These are phyloP conservation scores for Lachnellula arida DNA, from an alignment of 2,329 filamentous ascomycete species.

Conservation along the genomic window DNA sequence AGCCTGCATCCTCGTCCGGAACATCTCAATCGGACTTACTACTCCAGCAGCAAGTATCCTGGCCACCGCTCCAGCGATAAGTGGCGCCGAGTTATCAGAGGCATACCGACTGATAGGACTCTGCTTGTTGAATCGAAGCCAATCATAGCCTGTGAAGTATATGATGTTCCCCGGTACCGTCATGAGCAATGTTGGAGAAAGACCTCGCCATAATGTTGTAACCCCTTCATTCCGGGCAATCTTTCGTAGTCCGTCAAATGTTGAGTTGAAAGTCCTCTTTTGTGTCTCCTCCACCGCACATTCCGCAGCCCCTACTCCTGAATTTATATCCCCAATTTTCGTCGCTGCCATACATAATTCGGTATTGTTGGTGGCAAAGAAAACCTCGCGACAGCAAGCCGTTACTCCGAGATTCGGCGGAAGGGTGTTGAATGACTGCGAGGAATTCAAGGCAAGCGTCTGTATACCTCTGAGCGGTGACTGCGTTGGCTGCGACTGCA, in stretches of 20 bases:
- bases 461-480: slow-evolving; percentile 47
- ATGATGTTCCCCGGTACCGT: slow-evolving; percentile 93
- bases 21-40: slow-evolving; percentile 90
- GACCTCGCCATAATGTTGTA: slow-evolving; percentile 81
- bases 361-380: slow-evolving; percentile 84
- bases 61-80: slow-evolving; percentile 74
- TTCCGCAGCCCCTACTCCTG: slow-evolving; percentile 46
- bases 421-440: slow-evolving; percentile 56
- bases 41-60: slow-evolving; percentile 75
- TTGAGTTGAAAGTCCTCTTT: slow-evolving; percentile 79
- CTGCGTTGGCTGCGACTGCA: slow-evolving; percentile 72
- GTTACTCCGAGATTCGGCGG: slow-evolving; percentile 86
- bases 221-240: slow-evolving; percentile 91
- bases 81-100: slow-evolving; percentile 69
- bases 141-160: slow-evolving; percentile 98
- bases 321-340: slow-evolving; percentile 22
- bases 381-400: slow-evolving; percentile 93
- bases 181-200: slow-evolving; percentile 94
- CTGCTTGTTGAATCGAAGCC: slow-evolving; percentile 68
- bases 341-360: slow-evolving; percentile 46
- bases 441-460: slow-evolving; percentile 51
- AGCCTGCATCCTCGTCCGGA: slow-evolving; percentile 87
- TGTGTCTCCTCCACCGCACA: slow-evolving; percentile 88
- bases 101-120: slow-evolving; percentile 66
- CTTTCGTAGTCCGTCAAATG: slow-evolving; percentile 86